A percentile compares a stretch with the other conserved stretches of the same genome.
Conservation (phyloP, 2,329 filamentous ascomycete species). For the Arachnomyces sp. region DNA sequence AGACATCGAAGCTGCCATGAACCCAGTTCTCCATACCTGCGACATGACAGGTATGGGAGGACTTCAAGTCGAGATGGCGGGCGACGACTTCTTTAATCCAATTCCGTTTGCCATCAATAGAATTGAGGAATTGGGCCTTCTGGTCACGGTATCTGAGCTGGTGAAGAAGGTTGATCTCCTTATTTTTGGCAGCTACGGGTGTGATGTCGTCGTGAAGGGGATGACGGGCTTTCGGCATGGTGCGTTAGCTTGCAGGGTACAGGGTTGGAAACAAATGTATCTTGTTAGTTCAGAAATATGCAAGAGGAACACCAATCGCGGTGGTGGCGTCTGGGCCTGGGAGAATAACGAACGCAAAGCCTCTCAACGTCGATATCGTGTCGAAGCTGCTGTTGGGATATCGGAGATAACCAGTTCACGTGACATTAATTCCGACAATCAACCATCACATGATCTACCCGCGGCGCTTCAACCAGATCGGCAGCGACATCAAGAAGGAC, state of each 20-base stretch:
- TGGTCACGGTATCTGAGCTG: conserved; percentile 14
- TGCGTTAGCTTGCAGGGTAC: too few relatives aligned
- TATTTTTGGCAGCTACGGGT: conserved; percentile 15
- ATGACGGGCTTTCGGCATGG: conserved; percentile 2
- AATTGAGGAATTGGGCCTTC: conserved; percentile 6
- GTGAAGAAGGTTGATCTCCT: conserved; percentile 19
- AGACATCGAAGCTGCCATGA: conserved; percentile 11
- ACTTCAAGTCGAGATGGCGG: conserved; percentile 9
- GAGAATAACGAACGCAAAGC: too few relatives aligned
- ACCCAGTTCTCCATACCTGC: conserved; percentile 8
- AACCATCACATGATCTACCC: too few relatives aligned
- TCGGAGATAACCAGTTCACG: too few relatives aligned
- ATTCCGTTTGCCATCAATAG: conserved; percentile 3
- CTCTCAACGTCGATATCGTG: too few relatives aligned
- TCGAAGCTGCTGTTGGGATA: too few relatives aligned
- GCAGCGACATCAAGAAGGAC: too few relatives aligned
- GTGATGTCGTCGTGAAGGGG: conserved; percentile 17
- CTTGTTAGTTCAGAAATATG: too few relatives aligned
- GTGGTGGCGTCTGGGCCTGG: conserved; percentile 1
- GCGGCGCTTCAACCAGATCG: too few relatives aligned
- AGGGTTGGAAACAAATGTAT: too few relatives aligned
- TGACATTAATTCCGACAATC: too few relatives aligned
- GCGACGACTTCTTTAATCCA: conserved; percentile 8
- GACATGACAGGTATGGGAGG: conserved; percentile 7
- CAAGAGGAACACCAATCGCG: conserved; percentile 9